These are phyloP conservation scores for Strobilomyces echinocephalus DNA, from an alignment of 768 basidiomycete species.

Conservation along the genomic window DNA sequence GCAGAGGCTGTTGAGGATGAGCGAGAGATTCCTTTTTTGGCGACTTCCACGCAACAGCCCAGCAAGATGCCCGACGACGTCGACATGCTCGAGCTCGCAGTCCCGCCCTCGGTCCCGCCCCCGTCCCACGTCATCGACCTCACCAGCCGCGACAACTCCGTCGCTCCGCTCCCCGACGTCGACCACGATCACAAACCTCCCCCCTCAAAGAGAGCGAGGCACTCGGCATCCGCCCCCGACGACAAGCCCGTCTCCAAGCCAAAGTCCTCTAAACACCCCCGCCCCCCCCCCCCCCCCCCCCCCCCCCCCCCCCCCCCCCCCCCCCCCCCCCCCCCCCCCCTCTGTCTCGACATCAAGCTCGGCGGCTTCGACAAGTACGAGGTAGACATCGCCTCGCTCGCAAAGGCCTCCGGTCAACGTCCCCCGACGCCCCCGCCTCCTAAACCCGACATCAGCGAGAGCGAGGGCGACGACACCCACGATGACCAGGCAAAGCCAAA, in stretches of 20 bases:
- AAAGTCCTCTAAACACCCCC: conserved; percentile 44
- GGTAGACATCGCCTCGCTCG: conserved; percentile 55
- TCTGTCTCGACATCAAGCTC: conserved; percentile 63
- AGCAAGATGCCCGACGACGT: conserved; percentile 24
- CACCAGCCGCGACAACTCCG: conserved; percentile 30
- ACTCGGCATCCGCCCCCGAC: conserved; percentile 21
- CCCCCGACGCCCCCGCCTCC: conserved; percentile 49
- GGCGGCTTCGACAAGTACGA: conserved; percentile 75
- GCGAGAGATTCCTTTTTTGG: conserved; percentile 37
- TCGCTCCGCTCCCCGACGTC: conserved; percentile 14
- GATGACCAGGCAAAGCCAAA: conserved; percentile 31
- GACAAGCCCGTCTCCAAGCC: conserved; percentile 41
- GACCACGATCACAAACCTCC: conserved; percentile 25
- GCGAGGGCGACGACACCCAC: conserved; percentile 45
- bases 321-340: conserved; percentile 52
- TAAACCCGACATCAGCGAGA: conserved; percentile 52
- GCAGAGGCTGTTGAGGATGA: conserved; percentile 28
- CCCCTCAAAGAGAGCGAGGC: conserved; percentile 27
- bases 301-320: conserved; percentile 41
- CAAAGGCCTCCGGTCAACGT: conserved; percentile 64
- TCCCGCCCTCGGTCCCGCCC: no score
- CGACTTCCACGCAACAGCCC: conserved; percentile 29
- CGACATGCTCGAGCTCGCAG: conserved; percentile 22
- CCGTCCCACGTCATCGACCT: conserved; percentile 24
- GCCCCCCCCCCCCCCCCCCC: conserved; percentile 47